Evolutionary conservation across 2,329 filamentous ascomycete genomes (phyloP).

Genomic region (Fusarium sp.): DNA sequence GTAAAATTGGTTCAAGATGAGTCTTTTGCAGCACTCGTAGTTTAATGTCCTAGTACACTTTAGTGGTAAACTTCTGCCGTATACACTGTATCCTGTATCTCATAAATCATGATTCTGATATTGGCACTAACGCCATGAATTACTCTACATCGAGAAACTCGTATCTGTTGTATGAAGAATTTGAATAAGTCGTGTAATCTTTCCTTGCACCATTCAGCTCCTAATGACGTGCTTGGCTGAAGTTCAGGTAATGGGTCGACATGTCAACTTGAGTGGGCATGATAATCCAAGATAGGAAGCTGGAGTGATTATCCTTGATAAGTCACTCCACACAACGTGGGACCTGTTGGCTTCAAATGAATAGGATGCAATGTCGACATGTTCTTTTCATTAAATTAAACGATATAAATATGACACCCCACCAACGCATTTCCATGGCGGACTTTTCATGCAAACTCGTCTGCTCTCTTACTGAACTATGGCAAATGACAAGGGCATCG

Average conservation of each 20-base stretch:
- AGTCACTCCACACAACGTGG: neutral
- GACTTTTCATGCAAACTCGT: neutral
- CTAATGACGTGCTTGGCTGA: neutral
- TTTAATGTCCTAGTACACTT: neutral
- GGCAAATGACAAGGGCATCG: neutral
- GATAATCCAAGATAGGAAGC: neutral
- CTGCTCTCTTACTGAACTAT: neutral
- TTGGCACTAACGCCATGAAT: accelerated
- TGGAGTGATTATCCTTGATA: neutral
- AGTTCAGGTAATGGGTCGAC: neutral
- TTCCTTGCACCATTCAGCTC: neutral
- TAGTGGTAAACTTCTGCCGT: neutral
- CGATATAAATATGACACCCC: neutral
- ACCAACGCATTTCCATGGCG: no score
- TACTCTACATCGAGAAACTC: neutral
- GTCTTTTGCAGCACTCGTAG: neutral
- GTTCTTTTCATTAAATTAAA: neutral
- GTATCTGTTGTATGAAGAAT: neutral
- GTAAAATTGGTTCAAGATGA: accelerated
- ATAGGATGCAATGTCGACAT: neutral
- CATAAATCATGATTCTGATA: neutral
- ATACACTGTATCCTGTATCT: neutral
- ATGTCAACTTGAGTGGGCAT: neutral
- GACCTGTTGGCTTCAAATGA: neutral
- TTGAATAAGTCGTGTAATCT: neutral